Evolutionary conservation across 208 protist genomes (phyloP).

Genomic region (Balamuthia mandrillaris): DNA sequence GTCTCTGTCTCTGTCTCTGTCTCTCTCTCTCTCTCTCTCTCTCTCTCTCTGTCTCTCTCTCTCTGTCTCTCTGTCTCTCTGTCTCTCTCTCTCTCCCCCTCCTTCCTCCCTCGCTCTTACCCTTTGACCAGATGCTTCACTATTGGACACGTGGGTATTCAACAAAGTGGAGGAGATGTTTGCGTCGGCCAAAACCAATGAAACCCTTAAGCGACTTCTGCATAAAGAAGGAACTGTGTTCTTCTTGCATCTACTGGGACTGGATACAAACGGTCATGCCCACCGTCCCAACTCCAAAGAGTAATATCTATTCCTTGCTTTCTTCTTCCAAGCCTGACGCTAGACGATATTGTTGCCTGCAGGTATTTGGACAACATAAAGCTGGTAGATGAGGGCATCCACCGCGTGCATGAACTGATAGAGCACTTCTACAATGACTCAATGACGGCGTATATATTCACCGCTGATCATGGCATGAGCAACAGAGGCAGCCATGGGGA

Average conservation of each 20-base stretch:
- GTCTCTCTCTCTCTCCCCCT: too few species aligned
- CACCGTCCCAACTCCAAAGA: slow-evolving; percentile 61
- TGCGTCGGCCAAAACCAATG: slow-evolving; percentile 19
- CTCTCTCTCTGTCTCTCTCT: not conserved
- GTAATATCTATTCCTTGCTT: slow-evolving; percentile 25
- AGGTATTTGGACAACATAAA: slow-evolving; percentile 54
- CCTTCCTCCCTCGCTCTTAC: not conserved
- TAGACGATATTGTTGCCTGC: not conserved
- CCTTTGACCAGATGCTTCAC: slow-evolving; percentile 16
- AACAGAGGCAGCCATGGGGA: slow-evolving; percentile 67
- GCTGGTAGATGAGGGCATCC: slow-evolving; percentile 63
- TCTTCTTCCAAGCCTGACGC: not conserved
- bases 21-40: too few species aligned
- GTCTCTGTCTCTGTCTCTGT: slow-evolving; percentile 35
- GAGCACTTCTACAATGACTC: slow-evolving; percentile 58
- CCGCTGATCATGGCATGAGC: slow-evolving; percentile 74
- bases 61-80: not conserved
- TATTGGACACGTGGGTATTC: slow-evolving; percentile 74
- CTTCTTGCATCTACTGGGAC: slow-evolving; percentile 76
- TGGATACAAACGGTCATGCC: slow-evolving; percentile 74
- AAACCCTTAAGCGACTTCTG: slow-evolving; percentile 9
- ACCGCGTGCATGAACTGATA: slow-evolving; percentile 41
- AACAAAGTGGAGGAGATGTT: slow-evolving; percentile 62
- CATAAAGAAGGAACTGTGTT: slow-evolving; percentile 46
- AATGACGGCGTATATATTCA: slow-evolving; percentile 72